Evolutionary conservation across 192 early-diverging fungal species (phyloP), one percentile per base, ranked within the genome.

Genomic region (Backusella liffmaniae): DNA sequence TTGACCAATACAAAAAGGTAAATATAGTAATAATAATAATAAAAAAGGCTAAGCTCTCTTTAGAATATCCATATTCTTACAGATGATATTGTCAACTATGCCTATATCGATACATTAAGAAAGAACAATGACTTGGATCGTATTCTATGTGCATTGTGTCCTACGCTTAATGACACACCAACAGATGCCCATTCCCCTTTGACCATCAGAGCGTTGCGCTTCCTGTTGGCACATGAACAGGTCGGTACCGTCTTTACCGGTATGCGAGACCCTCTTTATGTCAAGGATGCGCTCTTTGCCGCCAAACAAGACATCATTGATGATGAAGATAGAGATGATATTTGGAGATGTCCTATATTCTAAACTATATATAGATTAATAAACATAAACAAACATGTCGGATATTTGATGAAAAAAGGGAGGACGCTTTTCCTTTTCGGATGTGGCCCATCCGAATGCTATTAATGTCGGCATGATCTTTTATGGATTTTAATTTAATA

Each of bases 171-270:
- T 15, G 67, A 74, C 23, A 71, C 53, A 51, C 75, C 21, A 30
- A 69, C 68, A 68, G 35, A 79, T 1, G 76, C 79, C 49, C 68
- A 86, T 26, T 90, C 87, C 29, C 83, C 91, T 29, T 73, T 92
- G 1, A 79, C 88, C 1, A 83, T 85, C 29, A 90, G 85, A 41
- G 84, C 86, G 9, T 74, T 90, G 8, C 80, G 81, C 29, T 83
- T 87, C 41, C 76, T 82, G 34, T 69, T 86, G 23, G 86, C 88
- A 1, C 78, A 88, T 30, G 72, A 72, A 44, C 70, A 84, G 67
- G 73, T 86, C 2, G 92, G 90, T 5, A 85, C 84, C 42, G 86
- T 89, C 5, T 82, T 92, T 44, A 88, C 88, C 4, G 92, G 92
- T 3, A 92, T 92, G 91, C 72, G 88, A 30, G 77, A 78, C n/a